Conservation (phyloP, 345 rosid genomes). For the rapeseed (Brassica napus) region Da-Ae NC_063435.1:3076501-3077000, state of each 20-base stretch:
- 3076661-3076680: neutral
- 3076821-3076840: neutral
- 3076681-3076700: constrained; percentile 2
- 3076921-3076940: constrained; percentile 35
- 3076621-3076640: constrained; percentile 74
- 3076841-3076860: neutral
- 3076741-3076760: constrained; percentile 42
- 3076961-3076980: constrained; percentile 50
- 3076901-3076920: neutral
- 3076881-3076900: neutral
- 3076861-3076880: too few relatives aligned
- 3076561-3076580: constrained; percentile 63
- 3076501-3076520: constrained; percentile 17
- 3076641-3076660: constrained; percentile 48
- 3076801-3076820: constrained; percentile 64
- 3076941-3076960: constrained; percentile 74
- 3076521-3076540: constrained; percentile 49
- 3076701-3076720: neutral
- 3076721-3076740: constrained; percentile 46
- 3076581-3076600: constrained; percentile 52
- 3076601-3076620: constrained; percentile 81
- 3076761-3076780: constrained; percentile 58
- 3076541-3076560: constrained; percentile 70
- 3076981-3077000: constrained; percentile 64
- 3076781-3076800: constrained; percentile 80